Conservation (phyloP, 2,329 filamentous ascomycete species). For the Colletotrichum tamarilloi region DNA sequence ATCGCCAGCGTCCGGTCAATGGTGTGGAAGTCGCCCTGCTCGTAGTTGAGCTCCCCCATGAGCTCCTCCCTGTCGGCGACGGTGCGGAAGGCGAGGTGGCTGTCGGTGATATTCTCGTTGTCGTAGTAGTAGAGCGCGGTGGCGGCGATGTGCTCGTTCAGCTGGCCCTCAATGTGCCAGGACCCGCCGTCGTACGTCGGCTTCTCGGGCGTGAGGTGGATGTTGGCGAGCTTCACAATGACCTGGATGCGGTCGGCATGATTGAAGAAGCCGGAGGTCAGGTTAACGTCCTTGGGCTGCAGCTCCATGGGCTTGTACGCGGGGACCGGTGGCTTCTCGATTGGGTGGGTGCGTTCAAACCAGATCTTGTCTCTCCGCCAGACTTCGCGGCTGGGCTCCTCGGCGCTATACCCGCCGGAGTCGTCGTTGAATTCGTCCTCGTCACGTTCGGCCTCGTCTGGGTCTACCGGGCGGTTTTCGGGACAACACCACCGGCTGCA, state of each 20-base stretch:
- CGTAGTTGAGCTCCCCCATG: constrained; percentile 39
- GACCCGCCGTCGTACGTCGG: constrained; percentile 63
- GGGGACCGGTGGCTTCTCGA: constrained; percentile 28
- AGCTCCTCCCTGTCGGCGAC: constrained; percentile 46
- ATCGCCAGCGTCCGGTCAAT: constrained; percentile 51
- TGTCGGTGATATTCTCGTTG: constrained; percentile 67
- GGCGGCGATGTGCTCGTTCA: constrained; percentile 73
- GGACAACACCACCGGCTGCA: constrained; percentile 33
- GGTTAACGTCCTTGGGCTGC: constrained; percentile 39
- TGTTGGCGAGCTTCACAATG: constrained; percentile 71
- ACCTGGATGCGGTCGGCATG: constrained; percentile 61
- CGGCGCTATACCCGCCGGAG: neutral
- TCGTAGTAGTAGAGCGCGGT: constrained; percentile 73
- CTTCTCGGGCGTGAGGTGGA: constrained; percentile 69
- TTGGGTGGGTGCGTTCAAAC: constrained; percentile 42
- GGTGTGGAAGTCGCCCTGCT: constrained; percentile 47
- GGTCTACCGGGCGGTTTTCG: constrained; percentile 39
- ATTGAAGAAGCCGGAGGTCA: constrained; percentile 43
- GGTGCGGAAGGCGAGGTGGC: constrained; percentile 62
- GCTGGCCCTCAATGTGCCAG: constrained; percentile 66
- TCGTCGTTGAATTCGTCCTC: constrained; percentile 35
- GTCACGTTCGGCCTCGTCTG: constrained; percentile 39
- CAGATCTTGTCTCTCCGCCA: constrained; percentile 40
- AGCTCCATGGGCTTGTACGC: neutral
- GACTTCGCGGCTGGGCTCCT: constrained; percentile 35